Evolutionary conservation across 768 basidiomycete genomes (phyloP).

Genomic region (Daedalea quercina): DNA sequence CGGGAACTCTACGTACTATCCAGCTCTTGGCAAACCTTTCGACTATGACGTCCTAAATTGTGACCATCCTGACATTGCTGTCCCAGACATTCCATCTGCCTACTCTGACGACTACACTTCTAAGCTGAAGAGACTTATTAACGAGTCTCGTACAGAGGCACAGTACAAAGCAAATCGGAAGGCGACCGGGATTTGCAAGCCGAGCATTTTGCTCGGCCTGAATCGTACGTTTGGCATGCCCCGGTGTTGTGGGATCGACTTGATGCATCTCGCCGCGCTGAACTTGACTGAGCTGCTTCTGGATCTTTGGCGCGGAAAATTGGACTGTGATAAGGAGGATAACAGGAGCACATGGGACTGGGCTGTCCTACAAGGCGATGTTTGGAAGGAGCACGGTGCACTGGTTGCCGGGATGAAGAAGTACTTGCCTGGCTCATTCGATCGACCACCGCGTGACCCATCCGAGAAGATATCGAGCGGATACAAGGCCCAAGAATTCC

Average conservation of each 20-base stretch:
- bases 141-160: not conserved
- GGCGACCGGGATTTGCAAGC: constrained; percentile 28
- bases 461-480: constrained; percentile 31
- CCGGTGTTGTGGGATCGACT: constrained; percentile 24
- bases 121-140: not conserved
- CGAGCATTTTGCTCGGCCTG: constrained; percentile 28
- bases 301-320: constrained; percentile 25
- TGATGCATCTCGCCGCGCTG: constrained; percentile 33
- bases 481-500: constrained; percentile 24
- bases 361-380: constrained; percentile 13
- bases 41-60: constrained; percentile 18
- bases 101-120: not conserved
- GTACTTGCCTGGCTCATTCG: constrained; percentile 35
- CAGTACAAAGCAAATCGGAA: not conserved
- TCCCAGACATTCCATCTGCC: not conserved
- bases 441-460: constrained; percentile 34
- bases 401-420: constrained; percentile 22
- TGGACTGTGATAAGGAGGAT: constrained; percentile 18
- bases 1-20: constrained; percentile 30
- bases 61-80: constrained; percentile 23
- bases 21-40: constrained; percentile 22
- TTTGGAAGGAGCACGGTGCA: constrained; percentile 32
- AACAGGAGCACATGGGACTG: constrained; percentile 24
- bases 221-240: constrained; percentile 20
- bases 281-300: constrained; percentile 31